phyloP scores from a whole-genome alignment of 2,329 filamentous ascomycete species.

The Sclerotinia minor region DNA sequence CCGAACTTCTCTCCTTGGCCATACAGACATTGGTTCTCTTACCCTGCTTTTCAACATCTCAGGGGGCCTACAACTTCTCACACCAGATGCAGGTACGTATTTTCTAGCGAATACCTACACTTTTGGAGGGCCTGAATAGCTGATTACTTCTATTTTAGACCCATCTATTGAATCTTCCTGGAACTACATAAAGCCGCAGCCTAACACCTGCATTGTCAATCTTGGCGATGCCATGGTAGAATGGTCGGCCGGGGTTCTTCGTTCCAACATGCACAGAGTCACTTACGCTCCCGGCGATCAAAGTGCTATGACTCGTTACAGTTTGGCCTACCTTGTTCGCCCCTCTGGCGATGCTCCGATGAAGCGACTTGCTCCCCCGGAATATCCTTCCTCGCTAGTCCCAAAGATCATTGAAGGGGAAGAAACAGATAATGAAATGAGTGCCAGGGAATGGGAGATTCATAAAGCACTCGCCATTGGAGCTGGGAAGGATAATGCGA shows the following conservation, averaged over 20 bases:
- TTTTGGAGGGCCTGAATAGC: background rate
- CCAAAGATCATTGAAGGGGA: slow-evolving; percentile 17
- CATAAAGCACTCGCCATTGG: slow-evolving; percentile 15
- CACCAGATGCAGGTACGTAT: slow-evolving; percentile 36
- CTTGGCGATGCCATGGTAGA: slow-evolving; percentile 42
- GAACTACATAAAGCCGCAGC: slow-evolving; percentile 40
- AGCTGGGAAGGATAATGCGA: slow-evolving; percentile 19
- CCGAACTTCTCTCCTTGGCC: slow-evolving; percentile 50
- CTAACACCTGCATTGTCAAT: slow-evolving; percentile 42
- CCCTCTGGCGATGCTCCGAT: slow-evolving; percentile 46
- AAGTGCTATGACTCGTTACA: slow-evolving; percentile 43
- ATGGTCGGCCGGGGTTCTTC: slow-evolving; percentile 36
- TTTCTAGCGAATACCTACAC: background rate
- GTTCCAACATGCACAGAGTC: slow-evolving; percentile 38
- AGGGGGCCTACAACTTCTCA: slow-evolving; percentile 42
- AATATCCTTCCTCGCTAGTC: slow-evolving; percentile 13
- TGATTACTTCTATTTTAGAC: slow-evolving; percentile 32
- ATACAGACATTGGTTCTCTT: slow-evolving; percentile 58
- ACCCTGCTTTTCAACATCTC: slow-evolving; percentile 55
- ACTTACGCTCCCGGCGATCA: slow-evolving; percentile 34
- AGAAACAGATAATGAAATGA: slow-evolving; percentile 23
- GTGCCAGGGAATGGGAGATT: slow-evolving; percentile 24
- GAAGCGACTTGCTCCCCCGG: slow-evolving; percentile 25
- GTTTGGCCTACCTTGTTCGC: slow-evolving; percentile 54
- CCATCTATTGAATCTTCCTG: slow-evolving; percentile 35